These are phyloP conservation scores for Erythrophleum fordii DNA, from an alignment of 306 rosid genomes.

Conservation along the genomic window DNA sequence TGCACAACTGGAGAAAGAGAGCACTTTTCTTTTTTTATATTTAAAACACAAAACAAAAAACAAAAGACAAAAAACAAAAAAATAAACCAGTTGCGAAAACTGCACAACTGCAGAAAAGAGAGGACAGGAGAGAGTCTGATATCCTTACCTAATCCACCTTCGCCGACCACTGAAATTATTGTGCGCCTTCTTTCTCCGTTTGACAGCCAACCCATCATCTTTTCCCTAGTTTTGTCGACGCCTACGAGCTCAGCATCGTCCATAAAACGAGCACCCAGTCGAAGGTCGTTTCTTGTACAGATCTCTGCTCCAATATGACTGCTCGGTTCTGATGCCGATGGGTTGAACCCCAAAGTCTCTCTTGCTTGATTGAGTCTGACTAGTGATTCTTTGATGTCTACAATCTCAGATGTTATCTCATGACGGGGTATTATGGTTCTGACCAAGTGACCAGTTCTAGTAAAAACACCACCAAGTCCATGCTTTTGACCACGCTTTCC, in stretches of 20 bases:
- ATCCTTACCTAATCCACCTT: not conserved
- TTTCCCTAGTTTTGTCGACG: not conserved
- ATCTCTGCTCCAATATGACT: not conserved
- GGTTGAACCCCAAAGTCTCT: not conserved
- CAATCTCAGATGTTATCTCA: not conserved
- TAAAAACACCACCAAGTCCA: not conserved
- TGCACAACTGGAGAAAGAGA: too few species aligned
- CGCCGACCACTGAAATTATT: not conserved
- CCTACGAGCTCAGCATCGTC: not conserved
- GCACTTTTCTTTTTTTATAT: too few species aligned
- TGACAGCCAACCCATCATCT: not conserved
- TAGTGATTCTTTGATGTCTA: not conserved
- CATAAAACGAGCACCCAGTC: not conserved
- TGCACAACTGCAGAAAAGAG: too few species aligned
- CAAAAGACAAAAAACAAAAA: too few species aligned
- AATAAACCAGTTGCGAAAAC: too few species aligned
- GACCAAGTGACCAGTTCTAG: not conserved
- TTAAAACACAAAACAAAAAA: too few species aligned
- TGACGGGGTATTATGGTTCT: not conserved
- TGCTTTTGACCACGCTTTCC: not conserved
- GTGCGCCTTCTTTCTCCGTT: not conserved
- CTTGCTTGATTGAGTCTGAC: not conserved
- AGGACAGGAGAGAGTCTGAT: too few species aligned
- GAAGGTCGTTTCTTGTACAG: not conserved
- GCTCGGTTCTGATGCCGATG: not conserved